Conservation (phyloP, 78 protist species). For the Dictyostelium capitatum region DNA sequence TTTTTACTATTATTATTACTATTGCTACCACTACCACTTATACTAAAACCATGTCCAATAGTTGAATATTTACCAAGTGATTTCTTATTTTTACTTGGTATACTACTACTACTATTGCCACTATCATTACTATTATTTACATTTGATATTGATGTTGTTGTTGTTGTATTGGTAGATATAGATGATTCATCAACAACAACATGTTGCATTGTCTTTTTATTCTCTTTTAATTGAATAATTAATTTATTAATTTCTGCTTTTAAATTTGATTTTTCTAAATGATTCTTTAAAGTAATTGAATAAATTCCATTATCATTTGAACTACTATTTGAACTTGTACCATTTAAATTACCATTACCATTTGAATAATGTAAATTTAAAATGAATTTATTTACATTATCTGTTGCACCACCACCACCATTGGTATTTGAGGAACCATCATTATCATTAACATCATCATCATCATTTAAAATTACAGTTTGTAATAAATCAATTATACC, state of each 20-base stretch:
- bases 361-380: background rate
- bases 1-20: background rate
- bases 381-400: no score
- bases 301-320: background rate
- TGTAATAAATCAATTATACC: slow-evolving; percentile 25
- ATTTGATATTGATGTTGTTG: no score
- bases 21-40: background rate
- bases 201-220: background rate
- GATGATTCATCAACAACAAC: background rate
- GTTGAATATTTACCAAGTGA: background rate
- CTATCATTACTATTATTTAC: no score
- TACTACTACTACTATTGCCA: no score
- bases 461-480: background rate
- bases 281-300: background rate
- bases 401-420: background rate
- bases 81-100: background rate
- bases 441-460: no score
- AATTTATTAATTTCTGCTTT: background rate
- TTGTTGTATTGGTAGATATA: no score
- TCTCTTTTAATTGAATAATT: background rate
- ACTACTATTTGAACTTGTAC: no score
- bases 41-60: background rate
- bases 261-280: background rate
- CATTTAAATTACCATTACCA: background rate
- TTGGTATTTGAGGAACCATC: slow-evolving; percentile 1